phyloP scores from a whole-genome alignment of 1,139 yeast species.

The Lodderomyces metapsilosis region DNA sequence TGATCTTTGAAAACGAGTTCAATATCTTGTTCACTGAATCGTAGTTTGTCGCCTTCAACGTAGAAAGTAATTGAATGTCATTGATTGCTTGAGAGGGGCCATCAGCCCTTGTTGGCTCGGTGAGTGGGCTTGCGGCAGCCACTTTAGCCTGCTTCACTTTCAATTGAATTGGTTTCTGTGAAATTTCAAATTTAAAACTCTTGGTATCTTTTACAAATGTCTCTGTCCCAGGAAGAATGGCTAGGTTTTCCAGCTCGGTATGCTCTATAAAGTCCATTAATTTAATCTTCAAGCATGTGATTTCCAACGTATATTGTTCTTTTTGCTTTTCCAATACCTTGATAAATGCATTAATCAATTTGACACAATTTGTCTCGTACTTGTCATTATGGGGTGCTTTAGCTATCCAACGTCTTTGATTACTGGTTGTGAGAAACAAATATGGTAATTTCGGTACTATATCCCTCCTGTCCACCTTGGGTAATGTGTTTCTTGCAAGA shows the following conservation, averaged over 20 bases:
- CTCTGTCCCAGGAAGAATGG: constrained; percentile 7
- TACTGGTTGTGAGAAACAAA: constrained; percentile 21
- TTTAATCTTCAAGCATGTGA: constrained; percentile 13
- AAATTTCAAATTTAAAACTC: not conserved
- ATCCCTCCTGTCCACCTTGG: constrained; percentile 8
- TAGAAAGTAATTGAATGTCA: constrained; percentile 6
- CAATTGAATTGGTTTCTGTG: not conserved
- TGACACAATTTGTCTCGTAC: constrained; percentile 19
- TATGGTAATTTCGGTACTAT: constrained; percentile 18
- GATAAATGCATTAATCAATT: constrained; percentile 26
- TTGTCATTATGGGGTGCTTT: constrained; percentile 13
- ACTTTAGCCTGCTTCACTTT: not conserved
- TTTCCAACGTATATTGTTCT: constrained; percentile 6
- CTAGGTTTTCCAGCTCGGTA: constrained; percentile 6
- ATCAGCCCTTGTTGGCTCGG: not conserved
- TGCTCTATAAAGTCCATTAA: constrained; percentile 13
- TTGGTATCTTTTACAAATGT: constrained; percentile 13
- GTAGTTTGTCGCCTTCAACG: constrained; percentile 3
- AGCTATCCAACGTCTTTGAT: constrained; percentile 26
- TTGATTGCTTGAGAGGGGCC: not conserved
- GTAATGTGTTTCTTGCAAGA: constrained; percentile 14
- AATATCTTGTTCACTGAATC: constrained; percentile 4
- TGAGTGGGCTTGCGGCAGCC: not conserved
- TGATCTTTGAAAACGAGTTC: constrained; percentile 2
- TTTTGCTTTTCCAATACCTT: constrained; percentile 17